Evolutionary conservation across 2,329 filamentous ascomycete species (phyloP).

Genomic region (Metarhizium brunneum): DNA sequence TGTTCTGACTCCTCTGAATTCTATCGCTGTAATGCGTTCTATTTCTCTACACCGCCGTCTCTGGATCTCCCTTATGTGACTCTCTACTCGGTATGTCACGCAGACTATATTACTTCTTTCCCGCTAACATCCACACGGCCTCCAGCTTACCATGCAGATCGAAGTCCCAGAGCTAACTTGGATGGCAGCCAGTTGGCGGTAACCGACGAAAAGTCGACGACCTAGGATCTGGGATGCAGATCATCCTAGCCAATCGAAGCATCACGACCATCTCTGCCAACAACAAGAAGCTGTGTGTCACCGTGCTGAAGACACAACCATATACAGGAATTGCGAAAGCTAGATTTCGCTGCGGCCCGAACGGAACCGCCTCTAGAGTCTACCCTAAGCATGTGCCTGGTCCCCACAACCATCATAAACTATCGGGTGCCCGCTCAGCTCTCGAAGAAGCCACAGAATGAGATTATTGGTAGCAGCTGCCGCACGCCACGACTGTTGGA

Average conservation of each 20-base stretch:
- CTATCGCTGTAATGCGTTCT: too few species aligned
- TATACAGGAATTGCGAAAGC: too few species aligned
- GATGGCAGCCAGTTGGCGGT: too few species aligned
- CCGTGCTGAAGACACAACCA: too few species aligned
- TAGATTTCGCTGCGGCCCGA: neutral
- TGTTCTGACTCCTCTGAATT: too few species aligned
- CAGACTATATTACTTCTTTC: too few species aligned
- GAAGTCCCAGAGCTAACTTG: neutral
- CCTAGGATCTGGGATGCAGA: neutral
- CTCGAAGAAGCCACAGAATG: neutral
- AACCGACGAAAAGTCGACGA: neutral
- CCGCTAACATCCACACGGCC: too few species aligned
- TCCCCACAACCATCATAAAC: neutral
- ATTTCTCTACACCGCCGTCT: too few species aligned
- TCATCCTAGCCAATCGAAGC: neutral
- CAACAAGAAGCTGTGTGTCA: neutral
- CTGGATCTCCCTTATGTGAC: too few species aligned
- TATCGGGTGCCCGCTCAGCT: neutral
- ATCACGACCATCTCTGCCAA: neutral
- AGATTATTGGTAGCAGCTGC: neutral
- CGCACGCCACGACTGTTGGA: neutral
- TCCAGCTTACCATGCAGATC: neutral
- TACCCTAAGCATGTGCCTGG: neutral
- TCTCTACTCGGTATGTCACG: too few species aligned
- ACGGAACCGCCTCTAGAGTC: neutral